Evolutionary conservation across 257 asterid genomes (phyloP), one percentile per base, ranked within the genome.

Genomic region (Solanum infundibuliforme): DNA sequence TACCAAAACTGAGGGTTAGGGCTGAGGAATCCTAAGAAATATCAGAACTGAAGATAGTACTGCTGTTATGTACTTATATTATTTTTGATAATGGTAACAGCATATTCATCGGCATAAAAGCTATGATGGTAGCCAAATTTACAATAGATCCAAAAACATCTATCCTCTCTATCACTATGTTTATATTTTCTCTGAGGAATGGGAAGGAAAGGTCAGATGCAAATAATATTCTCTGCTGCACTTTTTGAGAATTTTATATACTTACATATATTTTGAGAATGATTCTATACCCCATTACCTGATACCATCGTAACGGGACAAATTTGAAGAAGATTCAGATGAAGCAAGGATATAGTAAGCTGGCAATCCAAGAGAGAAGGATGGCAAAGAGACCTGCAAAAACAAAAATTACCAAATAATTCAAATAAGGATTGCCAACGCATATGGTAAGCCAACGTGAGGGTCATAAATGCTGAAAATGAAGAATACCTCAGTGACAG

Each of bases 291-390:
- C 21, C 71, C 41, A 88, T 90, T 86, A 96, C 99, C 99, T 96
- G 89, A 97, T 90, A 86, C 98, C 99, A 88, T 97, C 99, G 72
- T 97, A 96, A 82, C 99, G 99, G 87, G 99, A 94, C 94, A 97
- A 93, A 92, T 97, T 97, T 25, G 99, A 97, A 71, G 99, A 97
- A 73, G 99, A 93, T 92, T 97, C 99, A 25, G 97, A 97, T 2
- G 95, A 93, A 89, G 99, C 99, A 88, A 97, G 98, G 87, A 96
- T 92, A 87, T 97, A 97, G 90, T 97, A 97, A 81, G 99, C 99
- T 7, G 99, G 98, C 87, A 97, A 92, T 86, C 99, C 99, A 91
- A 97, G 95, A 89, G 99, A 94, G 92, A 93, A 97, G 87, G 98
- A 94, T 25, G 99, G 98, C 92, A 97, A 89, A 3, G 98, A 92